Percentiles rank a stretch among this genome's conserved stretches.
phyloP scores from a whole-genome alignment of 352 stramenopile genomes.

The Phytopythium mirpurense region DNA sequence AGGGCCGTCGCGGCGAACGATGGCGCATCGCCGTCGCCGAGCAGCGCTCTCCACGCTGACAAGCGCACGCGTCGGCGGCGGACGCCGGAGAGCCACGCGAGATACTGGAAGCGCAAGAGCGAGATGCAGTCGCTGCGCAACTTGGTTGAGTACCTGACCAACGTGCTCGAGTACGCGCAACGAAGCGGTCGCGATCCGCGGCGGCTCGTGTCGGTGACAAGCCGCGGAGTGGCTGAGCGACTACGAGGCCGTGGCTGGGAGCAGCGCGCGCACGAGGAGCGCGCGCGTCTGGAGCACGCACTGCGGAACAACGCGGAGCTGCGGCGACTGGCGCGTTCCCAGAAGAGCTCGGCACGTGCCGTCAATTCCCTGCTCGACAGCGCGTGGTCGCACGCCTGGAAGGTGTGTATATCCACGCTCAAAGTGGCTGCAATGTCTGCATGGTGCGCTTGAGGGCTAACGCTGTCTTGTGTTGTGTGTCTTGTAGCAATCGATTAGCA shows the following conservation, averaged over 20 bases:
- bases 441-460: too few species aligned
- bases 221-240: background rate
- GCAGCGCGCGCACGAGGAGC: background rate
- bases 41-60: background rate
- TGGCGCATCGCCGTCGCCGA: background rate
- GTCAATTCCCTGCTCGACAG: background rate
- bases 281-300: background rate
- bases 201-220: too few species aligned
- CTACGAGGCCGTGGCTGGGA: background rate
- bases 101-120: background rate
- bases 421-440: too few species aligned
- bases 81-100: background rate
- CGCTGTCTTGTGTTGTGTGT: too few species aligned
- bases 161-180: background rate
- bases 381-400: background rate
- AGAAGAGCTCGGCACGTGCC: background rate
- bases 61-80: background rate
- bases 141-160: background rate
- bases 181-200: too few species aligned
- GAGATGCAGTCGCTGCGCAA: slow-evolving; percentile 5
- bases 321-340: background rate
- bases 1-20: background rate
- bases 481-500: background rate
- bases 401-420: background rate
- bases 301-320: slow-evolving; percentile 1